Evolutionary conservation across 2,329 filamentous ascomycete genomes (phyloP).

Genomic region (Aspergillus quadrilineatus): DNA sequence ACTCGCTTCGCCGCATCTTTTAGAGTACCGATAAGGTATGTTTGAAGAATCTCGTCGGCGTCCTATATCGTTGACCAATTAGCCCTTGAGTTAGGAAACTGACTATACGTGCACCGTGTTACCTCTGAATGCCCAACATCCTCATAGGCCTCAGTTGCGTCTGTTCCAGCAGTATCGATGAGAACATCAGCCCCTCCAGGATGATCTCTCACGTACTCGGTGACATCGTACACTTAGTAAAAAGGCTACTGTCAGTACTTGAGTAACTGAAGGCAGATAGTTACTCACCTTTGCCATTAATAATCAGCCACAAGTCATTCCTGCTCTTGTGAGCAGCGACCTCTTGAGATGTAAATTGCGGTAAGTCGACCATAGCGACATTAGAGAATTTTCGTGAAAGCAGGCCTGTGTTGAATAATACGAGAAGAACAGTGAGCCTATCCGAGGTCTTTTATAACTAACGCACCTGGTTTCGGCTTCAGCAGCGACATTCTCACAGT

Average conservation of each 20-base stretch:
- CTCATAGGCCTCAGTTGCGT: conserved; percentile 46
- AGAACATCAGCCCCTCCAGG: conserved; percentile 49
- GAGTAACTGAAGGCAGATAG: not conserved
- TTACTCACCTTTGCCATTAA: conserved; percentile 55
- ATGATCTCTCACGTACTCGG: conserved; percentile 59
- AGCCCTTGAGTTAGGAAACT: not conserved
- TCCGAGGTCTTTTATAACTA: not conserved
- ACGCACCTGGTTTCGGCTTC: not conserved
- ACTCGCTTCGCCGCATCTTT: conserved; percentile 25
- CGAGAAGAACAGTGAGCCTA: not conserved
- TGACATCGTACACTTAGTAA: conserved; percentile 56
- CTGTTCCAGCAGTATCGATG: conserved; percentile 42
- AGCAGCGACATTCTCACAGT: not conserved
- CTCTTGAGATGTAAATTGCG: conserved; percentile 29
- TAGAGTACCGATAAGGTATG: conserved; percentile 38
- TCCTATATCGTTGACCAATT: conserved; percentile 28
- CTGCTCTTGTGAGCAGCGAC: conserved; percentile 52
- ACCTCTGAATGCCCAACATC: conserved; percentile 45
- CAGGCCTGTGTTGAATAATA: not conserved
- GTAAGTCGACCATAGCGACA: conserved; percentile 10
- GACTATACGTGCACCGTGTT: not conserved
- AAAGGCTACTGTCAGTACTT: not conserved
- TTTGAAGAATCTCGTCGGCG: conserved; percentile 42
- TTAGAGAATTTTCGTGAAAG: not conserved
- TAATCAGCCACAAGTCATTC: conserved; percentile 55